phyloP scores from a whole-genome alignment of 2,329 filamentous ascomycete species.

The Calycina marina region DNA sequence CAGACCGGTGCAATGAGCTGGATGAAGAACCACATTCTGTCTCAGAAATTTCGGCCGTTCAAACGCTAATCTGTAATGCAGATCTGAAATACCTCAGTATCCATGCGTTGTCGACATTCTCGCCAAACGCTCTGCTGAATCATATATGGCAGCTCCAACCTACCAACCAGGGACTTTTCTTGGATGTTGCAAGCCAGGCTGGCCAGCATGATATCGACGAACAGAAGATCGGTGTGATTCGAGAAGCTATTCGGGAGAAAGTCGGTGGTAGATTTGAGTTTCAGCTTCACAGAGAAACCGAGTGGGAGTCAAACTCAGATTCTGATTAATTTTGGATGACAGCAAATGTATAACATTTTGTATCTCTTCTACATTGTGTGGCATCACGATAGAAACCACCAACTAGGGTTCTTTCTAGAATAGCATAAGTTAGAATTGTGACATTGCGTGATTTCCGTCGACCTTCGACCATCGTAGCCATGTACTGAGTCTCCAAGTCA shows the following conservation, averaged over 20 bases:
- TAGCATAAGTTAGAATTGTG: too few relatives aligned
- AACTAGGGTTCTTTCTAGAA: too few relatives aligned
- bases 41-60: too few relatives aligned
- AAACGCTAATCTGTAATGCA: too few relatives aligned
- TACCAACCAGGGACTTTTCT: conserved; percentile 20
- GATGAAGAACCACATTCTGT: too few relatives aligned
- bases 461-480: too few relatives aligned
- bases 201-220: conserved; percentile 16
- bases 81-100: conserved; percentile 35
- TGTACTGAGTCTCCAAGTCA: neutral
- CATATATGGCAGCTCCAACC: conserved; percentile 27
- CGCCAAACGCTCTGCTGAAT: conserved; percentile 30
- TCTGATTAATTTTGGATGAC: conserved; percentile 10
- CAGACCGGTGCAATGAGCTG: too few relatives aligned
- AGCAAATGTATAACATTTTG: too few relatives aligned
- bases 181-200: conserved; percentile 22
- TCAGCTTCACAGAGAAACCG: conserved; percentile 16
- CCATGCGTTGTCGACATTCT: conserved; percentile 39
- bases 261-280: conserved; percentile 25
- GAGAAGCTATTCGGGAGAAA: conserved; percentile 15
- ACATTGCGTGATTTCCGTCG: too few relatives aligned
- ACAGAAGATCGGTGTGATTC: conserved; percentile 16
- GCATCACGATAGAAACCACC: too few relatives aligned
- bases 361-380: too few relatives aligned
- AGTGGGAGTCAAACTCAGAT: conserved; percentile 17